These are phyloP conservation scores for Coprinellus micaceus DNA, from an alignment of 768 basidiomycete species.

Conservation along the genomic window DNA sequence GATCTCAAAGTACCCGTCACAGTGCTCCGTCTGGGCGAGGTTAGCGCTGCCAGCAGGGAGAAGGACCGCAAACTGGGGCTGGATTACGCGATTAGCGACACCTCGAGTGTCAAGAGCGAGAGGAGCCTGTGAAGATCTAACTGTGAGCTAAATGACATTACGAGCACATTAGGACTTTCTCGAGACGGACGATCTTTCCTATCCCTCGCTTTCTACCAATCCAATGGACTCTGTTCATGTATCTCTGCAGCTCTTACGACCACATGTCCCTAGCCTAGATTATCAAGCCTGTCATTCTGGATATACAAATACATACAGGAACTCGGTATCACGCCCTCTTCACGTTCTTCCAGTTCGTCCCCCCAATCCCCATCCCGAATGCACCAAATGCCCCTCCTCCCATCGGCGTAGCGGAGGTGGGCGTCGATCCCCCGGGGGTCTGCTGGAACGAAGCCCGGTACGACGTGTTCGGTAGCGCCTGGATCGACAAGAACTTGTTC, in stretches of 20 bases:
- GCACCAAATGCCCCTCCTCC: slow-evolving; percentile 29
- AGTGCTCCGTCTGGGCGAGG: background rate
- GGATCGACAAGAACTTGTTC: slow-evolving; percentile 81
- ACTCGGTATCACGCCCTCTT: slow-evolving; percentile 6
- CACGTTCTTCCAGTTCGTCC: slow-evolving; percentile 23
- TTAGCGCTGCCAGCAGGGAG: background rate
- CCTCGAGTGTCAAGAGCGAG: background rate
- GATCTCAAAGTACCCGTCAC: background rate
- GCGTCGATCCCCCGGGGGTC: slow-evolving; percentile 17
- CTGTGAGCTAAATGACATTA: too few relatives aligned
- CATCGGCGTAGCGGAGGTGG: slow-evolving; percentile 18
- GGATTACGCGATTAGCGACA: background rate
- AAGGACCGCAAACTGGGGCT: background rate
- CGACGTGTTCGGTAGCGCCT: slow-evolving; percentile 60
- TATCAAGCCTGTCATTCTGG: too few relatives aligned
- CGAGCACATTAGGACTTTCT: too few relatives aligned
- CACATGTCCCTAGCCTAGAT: too few relatives aligned
- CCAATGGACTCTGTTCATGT: too few relatives aligned
- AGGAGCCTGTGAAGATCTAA: background rate
- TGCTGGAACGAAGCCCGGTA: slow-evolving; percentile 65
- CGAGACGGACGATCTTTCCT: too few relatives aligned
- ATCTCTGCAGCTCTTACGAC: too few relatives aligned
- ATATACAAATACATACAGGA: too few relatives aligned
- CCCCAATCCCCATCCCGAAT: slow-evolving; percentile 27
- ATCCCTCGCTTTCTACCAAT: too few relatives aligned